phyloP scores from a whole-genome alignment of 78 protist species.

The Polysphondylium violaceum region DNA sequence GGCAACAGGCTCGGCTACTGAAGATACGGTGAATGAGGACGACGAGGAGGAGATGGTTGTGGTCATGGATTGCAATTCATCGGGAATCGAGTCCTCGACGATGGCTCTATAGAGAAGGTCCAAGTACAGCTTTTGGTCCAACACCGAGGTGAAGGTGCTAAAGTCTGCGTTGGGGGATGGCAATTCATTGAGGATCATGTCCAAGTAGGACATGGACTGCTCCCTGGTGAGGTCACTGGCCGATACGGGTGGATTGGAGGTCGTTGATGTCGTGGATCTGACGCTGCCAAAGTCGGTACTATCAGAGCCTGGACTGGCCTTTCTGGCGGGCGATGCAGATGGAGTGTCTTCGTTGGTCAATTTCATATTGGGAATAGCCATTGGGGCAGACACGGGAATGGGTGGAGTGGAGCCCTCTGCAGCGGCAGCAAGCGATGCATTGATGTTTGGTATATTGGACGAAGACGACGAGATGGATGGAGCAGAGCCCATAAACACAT shows the following conservation, averaged over 20 bases:
- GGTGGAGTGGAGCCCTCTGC: too few species aligned
- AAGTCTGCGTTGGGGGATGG: constrained; percentile 24
- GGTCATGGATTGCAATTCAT: not conserved
- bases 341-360: not conserved
- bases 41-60: not conserved
- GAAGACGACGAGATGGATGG: too few species aligned
- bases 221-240: constrained; percentile 2
- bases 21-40: too few species aligned
- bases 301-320: too few species aligned
- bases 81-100: constrained; percentile 12
- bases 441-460: too few species aligned
- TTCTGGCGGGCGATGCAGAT: not conserved
- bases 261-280: not conserved
- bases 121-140: constrained; percentile 50
- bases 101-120: constrained; percentile 56
- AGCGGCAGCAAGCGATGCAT: too few species aligned
- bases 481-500: not conserved
- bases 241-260: not conserved
- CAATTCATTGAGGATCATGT: constrained; percentile 36
- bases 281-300: too few species aligned
- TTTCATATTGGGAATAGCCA: constrained; percentile 11
- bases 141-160: not conserved
- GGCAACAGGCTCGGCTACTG: not conserved
- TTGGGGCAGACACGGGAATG: constrained; percentile 5
- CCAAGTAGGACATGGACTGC: constrained; percentile 7